These are phyloP conservation scores for Monosporozyma yasuniensis DNA, from an alignment of 805 yeast genomes.

Conservation along the genomic window DNA sequence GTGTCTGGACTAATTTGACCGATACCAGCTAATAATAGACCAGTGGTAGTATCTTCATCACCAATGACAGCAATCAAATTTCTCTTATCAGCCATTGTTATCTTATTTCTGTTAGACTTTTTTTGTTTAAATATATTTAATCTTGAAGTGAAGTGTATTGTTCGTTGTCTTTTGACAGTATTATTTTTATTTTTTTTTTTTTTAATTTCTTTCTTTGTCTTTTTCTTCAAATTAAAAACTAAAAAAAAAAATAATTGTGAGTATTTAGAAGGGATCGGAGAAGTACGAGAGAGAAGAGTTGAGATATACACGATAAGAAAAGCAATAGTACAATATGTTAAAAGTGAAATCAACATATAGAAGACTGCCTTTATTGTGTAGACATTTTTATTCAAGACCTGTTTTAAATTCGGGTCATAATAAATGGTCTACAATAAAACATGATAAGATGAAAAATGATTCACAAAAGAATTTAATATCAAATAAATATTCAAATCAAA, in stretches of 20 bases:
- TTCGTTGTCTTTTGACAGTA: neutral
- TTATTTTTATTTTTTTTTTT: neutral
- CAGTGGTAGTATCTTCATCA: slow-evolving; percentile 96
- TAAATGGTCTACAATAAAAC: slow-evolving; percentile 93
- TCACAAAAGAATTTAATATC: slow-evolving; percentile 62
- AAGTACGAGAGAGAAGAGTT: too few relatives aligned
- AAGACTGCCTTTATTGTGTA: neutral
- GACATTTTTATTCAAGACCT: neutral
- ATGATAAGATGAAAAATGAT: slow-evolving; percentile 89
- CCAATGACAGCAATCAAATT: slow-evolving; percentile 88
- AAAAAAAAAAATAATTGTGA: too few relatives aligned
- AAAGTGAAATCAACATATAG: neutral
- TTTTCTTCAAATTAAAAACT: too few relatives aligned
- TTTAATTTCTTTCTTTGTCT: neutral
- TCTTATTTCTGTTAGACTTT: neutral
- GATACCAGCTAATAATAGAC: slow-evolving; percentile 87
- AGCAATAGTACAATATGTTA: neutral
- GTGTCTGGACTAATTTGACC: slow-evolving; percentile 61
- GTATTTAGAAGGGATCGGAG: too few relatives aligned
- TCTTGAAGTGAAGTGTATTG: neutral
- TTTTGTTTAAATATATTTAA: too few relatives aligned
- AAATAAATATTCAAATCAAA: slow-evolving; percentile 61
- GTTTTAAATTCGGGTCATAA: slow-evolving; percentile 56
- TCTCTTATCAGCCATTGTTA: slow-evolving; percentile 43
- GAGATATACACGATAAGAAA: too few relatives aligned